Evolutionary conservation across 371 early-diverging fungal species (phyloP), one percentile per base, ranked within the genome.

Genomic region (Dichotomocladium elegans): DNA sequence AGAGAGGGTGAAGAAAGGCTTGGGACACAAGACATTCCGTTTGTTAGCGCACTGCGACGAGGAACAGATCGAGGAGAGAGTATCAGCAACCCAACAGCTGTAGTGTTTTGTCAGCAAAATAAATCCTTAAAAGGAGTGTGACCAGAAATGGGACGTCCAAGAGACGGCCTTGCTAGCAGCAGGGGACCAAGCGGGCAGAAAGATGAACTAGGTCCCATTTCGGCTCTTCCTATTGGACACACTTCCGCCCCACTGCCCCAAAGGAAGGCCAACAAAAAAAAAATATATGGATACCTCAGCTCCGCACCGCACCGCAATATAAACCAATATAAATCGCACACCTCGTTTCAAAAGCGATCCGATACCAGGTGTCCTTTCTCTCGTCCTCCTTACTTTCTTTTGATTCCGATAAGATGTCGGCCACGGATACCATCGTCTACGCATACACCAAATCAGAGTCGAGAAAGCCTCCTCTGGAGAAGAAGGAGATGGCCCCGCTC

Each of bases 381-480:
- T 50, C 40, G 27, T 50, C 21, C 17, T 50, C 34, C 15, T 0
- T 19, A 2, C 15, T 19, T 29, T 34, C 27, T 14, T 30, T 5
- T 26, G 41, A 35, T 9, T 34, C 35, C 30, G n/a, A n/a, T 15
- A 49, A 31, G 49, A 49, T 49, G 35, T 34, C 49, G n/a, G 49
- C 49, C 17, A 55, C 52, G 34, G 63, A 61, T 31, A 47, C 31
- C 12, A 51, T 61, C 35, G 47, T 56, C 22, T 61, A 61, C 34
- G 62, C 62, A 33, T 62, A 71, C 50, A 77, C 78, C 57, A 67
- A 70, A 52, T 65, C 72, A 12, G 78, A 77, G 66, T 63, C 61
- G 17, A 62, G 70, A 50, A 71, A 74, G 61, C 66, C 68, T 47
- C 78, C 78, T 47, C 52, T 73, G 42, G 62, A 64, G 31, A 71